Base-by-base conservation (phyloP, 1,139 yeast species). In the Candida pseudoviswanathii region DNA sequence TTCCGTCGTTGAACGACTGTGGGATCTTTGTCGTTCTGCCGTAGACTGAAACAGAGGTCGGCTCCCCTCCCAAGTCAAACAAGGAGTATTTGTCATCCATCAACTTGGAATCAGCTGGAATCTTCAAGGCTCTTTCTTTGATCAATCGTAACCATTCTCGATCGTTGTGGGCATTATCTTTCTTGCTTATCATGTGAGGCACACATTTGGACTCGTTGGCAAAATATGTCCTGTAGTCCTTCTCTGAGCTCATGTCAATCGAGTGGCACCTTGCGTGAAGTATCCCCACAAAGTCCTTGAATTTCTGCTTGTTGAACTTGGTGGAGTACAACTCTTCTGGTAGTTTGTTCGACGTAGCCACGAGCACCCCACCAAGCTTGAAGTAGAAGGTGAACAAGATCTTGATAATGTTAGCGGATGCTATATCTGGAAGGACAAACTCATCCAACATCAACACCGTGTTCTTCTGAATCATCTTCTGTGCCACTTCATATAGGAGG, bases 341-440 rank as follows among this genome's bases (percentile, higher is more conserved):
- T 11, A 85, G 65, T 58, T 86, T 75, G 56, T 86, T 86, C 1
- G 89, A 83, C 1, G 90, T 86, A 1, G 91, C 89, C 29, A 86
- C 85, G 43, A 86, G 64, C 0, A 86, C 89, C 2, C 92, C 92
- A 2, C 92, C 91, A 6, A 86, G 65, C 58, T 83, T 84, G 70
- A 86, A 85, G 65, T 81, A 86, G 62, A 82, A 84, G 0, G 86
- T 82, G 64, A 86, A 84, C 43, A 86, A 65, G 7, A 84, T 75
- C 61, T 83, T 82, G 49, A 86, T 69, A 42, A 86, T 84, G 57
- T 85, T 85, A 2, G 90, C 90, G 31, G 87, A 78, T 0, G 91
- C 89, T 41, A 75, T 77, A 60, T 86, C 92, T 0, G 92, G 91
- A 32, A 86, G 64, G 85, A 85, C 84, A 64, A 86, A 86, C 61